Percentiles rank a stretch among this genome's conserved stretches.
phyloP scores from a whole-genome alignment of 768 basidiomycete species.

The Tylopilus balloui region DNA sequence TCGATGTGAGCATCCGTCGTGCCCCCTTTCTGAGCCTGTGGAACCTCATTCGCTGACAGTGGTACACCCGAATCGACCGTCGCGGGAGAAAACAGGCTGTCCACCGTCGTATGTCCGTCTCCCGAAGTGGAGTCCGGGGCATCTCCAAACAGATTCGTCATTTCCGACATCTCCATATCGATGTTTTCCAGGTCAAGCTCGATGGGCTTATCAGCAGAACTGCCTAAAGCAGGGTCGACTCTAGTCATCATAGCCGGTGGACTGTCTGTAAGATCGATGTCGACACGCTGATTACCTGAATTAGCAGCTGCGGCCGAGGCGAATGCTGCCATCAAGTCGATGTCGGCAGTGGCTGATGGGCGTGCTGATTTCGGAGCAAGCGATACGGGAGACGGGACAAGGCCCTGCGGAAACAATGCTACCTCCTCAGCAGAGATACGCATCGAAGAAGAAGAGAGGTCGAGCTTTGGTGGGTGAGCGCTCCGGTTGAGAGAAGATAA shows the following conservation, averaged over 20 bases:
- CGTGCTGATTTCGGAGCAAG: conserved; percentile 78
- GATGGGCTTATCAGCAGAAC: conserved; percentile 75
- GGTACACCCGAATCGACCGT: conserved; percentile 22
- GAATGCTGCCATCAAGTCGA: conserved; percentile 65
- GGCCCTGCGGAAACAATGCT: conserved; percentile 50
- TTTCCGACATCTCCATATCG: conserved; percentile 55
- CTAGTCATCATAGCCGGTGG: conserved; percentile 24
- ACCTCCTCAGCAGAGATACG: conserved; percentile 64
- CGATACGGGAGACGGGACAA: conserved; percentile 70
- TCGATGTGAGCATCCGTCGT: conserved; percentile 22
- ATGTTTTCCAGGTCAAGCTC: conserved; percentile 70
- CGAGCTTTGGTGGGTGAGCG: conserved; percentile 69
- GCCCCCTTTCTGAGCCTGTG: conserved; percentile 17
- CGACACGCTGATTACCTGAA: conserved; percentile 32
- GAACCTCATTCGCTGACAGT: conserved; percentile 13
- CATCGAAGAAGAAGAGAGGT: conserved; percentile 66
- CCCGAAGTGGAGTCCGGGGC: conserved; percentile 33
- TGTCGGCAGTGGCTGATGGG: conserved; percentile 49
- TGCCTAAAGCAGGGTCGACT: conserved; percentile 42
- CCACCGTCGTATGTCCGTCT: conserved; percentile 35
- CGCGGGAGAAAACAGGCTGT: conserved; percentile 51
- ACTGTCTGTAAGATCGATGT: conserved; percentile 56
- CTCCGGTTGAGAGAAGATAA: conserved; percentile 76
- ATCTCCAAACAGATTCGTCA: conserved; percentile 54
- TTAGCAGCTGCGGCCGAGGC: conserved; percentile 38